A percentile compares a stretch with the other conserved stretches of the same genome.
Evolutionary conservation across 2,329 filamentous ascomycete genomes (phyloP).

Genomic region (Fusarium agapanthi): DNA sequence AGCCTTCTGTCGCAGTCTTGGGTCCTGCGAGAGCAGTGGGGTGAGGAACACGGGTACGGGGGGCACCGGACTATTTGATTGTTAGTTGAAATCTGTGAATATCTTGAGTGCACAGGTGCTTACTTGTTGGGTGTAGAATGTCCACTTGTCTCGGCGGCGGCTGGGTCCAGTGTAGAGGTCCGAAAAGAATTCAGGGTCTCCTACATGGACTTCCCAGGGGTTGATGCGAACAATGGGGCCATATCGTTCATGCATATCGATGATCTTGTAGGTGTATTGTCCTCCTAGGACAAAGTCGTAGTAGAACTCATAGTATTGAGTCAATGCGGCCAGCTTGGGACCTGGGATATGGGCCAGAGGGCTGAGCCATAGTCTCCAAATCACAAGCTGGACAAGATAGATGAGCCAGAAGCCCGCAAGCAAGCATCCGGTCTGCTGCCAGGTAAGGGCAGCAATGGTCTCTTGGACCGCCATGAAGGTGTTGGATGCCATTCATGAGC

Average conservation of each 20-base stretch:
- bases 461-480: slow-evolving; percentile 40
- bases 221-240: slow-evolving; percentile 53
- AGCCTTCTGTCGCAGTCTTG: slow-evolving; percentile 42
- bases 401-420: slow-evolving; percentile 41
- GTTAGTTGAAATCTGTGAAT: slow-evolving; percentile 17
- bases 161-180: slow-evolving; percentile 49
- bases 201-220: slow-evolving; percentile 52
- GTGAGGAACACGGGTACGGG: slow-evolving; percentile 40
- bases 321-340: slow-evolving; percentile 51
- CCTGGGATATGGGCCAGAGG: slow-evolving; percentile 52
- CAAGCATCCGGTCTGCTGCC: slow-evolving; percentile 40
- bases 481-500: slow-evolving; percentile 38
- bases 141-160: slow-evolving; percentile 46
- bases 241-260: slow-evolving; percentile 53
- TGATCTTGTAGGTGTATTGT: slow-evolving; percentile 53
- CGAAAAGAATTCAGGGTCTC: slow-evolving; percentile 50
- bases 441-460: slow-evolving; percentile 33
- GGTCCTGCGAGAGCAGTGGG: slow-evolving; percentile 17
- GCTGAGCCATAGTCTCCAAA: slow-evolving; percentile 49
- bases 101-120: neutral
- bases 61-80: slow-evolving; percentile 45
- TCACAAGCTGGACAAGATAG: slow-evolving; percentile 42
- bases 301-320: slow-evolving; percentile 53
- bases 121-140: slow-evolving; percentile 50
- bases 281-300: slow-evolving; percentile 54